A percentile compares a stretch with the other conserved stretches of the same genome.
These are phyloP conservation scores for Cornus controversa DNA, from an alignment of 148 eudicot species.

Conservation along the genomic window DNA sequence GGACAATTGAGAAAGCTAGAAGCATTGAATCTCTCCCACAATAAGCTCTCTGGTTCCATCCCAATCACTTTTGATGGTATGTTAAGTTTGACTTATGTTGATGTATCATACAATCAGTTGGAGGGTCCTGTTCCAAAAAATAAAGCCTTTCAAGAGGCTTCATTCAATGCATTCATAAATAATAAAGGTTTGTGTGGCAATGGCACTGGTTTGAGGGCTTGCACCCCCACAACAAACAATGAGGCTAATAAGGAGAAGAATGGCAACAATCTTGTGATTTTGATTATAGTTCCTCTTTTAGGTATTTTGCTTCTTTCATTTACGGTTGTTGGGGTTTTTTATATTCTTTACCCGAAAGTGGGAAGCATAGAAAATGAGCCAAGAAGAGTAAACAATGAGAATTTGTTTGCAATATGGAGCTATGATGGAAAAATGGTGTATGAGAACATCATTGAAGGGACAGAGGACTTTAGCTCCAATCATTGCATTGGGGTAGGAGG, in stretches of 20 bases:
- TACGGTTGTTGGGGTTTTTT: not conserved
- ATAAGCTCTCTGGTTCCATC: not conserved
- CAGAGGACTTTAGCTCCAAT: slow-evolving; percentile 5
- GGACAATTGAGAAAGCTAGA: not conserved
- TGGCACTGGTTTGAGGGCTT: not conserved
- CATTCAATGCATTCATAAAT: not conserved
- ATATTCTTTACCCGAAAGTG: not conserved
- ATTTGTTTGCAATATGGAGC: slow-evolving; percentile 10
- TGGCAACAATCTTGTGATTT: not conserved
- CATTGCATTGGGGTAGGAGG: slow-evolving; percentile 17
- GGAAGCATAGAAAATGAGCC: not conserved
- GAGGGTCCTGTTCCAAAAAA: not conserved
- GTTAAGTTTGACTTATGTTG: slow-evolving; percentile 7
- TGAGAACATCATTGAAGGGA: slow-evolving; percentile 7
- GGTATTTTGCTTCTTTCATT: not conserved
- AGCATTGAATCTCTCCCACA: not conserved
- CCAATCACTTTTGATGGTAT: not conserved
- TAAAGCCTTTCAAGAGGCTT: slow-evolving; percentile 8
- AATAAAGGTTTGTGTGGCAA: slow-evolving; percentile 4
- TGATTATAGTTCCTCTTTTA: not conserved
- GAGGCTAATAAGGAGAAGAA: not conserved
- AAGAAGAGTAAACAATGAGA: not conserved
- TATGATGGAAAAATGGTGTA: slow-evolving; percentile 11
- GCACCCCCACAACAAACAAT: not conserved
- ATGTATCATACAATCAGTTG: slow-evolving; percentile 9